Evolutionary conservation across 2,329 filamentous ascomycete species (phyloP).

Genomic region (Ascochyta clinopodiicola): DNA sequence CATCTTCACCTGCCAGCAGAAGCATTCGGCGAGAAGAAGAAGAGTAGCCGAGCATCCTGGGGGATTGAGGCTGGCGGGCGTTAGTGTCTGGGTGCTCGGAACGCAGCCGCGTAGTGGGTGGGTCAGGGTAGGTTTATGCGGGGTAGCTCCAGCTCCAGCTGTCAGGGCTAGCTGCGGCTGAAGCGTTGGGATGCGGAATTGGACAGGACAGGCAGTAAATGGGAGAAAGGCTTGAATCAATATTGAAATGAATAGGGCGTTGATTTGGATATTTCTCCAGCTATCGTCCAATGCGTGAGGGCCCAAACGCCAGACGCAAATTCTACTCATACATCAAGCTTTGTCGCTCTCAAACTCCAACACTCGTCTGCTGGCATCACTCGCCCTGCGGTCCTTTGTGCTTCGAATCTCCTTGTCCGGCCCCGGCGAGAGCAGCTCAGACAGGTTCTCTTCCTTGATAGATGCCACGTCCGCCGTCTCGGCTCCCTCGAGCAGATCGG

Average conservation of each 20-base stretch:
- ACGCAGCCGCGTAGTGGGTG: constrained; percentile 15
- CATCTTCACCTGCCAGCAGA: constrained; percentile 30
- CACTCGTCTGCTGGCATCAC: constrained; percentile 45
- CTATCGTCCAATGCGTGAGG: constrained; percentile 1
- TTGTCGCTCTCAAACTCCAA: constrained; percentile 48
- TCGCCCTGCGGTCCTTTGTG: constrained; percentile 39
- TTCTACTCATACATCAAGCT: constrained; percentile 10
- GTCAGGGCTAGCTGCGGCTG: constrained; percentile 2
- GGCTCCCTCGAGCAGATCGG: constrained; percentile 58
- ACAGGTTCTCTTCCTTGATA: constrained; percentile 28
- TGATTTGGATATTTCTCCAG: not conserved
- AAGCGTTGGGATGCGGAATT: not conserved
- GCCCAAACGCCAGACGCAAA: constrained; percentile 14
- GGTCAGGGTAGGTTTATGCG: constrained; percentile 14
- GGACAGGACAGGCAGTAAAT: constrained; percentile 5
- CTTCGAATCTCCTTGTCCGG: constrained; percentile 35
- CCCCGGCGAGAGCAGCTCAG: constrained; percentile 25
- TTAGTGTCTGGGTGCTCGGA: constrained; percentile 10
- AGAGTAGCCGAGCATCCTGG: constrained; percentile 13
- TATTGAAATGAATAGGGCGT: too few relatives aligned
- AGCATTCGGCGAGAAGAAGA: constrained; percentile 17
- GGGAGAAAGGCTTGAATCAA: not conserved
- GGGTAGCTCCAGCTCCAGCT: constrained; percentile 18
- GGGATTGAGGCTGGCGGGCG: constrained; percentile 1
- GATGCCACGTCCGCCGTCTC: constrained; percentile 55